These are phyloP conservation scores for Hordeum vulgare DNA, from an alignment of 176 grass and related monocot genomes.

Conservation along the genomic window MorexV3_pseudomolecules_assembly NC_058520.1:146007786-146008285, in stretches of 20 bases:
- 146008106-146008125: background rate
- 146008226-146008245: too few species aligned
- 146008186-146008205: background rate
- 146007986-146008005: conserved; percentile 71
- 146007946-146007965: conserved; percentile 80
- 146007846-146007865: background rate
- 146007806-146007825: background rate
- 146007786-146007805: background rate
- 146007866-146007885: conserved; percentile 97
- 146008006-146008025: background rate
- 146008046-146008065: background rate
- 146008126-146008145: background rate
- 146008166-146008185: background rate
- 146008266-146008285: too few species aligned
- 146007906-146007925: conserved; percentile 82
- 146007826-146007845: too few species aligned
- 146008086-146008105: background rate
- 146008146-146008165: too few species aligned
- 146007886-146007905: conserved; percentile 87
- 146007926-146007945: conserved; percentile 52
- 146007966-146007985: conserved; percentile 81
- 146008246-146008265: too few species aligned
- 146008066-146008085: conserved; percentile 9
- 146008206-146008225: background rate
- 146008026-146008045: background rate